Conservation (phyloP, 2,329 filamentous ascomycete species). For the Pseudodiploospora longispora region DNA sequence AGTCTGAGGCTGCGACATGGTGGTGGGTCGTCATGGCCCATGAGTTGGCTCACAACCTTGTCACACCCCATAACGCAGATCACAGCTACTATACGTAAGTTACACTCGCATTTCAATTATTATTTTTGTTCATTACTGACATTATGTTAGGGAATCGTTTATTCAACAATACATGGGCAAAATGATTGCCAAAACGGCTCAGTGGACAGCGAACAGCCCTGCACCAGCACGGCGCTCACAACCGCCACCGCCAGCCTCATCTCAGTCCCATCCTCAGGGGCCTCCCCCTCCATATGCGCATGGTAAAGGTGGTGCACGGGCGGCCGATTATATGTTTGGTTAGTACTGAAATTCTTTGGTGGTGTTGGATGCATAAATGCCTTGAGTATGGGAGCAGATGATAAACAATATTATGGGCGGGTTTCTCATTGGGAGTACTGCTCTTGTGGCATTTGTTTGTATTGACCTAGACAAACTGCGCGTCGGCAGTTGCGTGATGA, state of each 20-base stretch:
- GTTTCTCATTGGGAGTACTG: no score
- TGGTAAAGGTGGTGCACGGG: background rate
- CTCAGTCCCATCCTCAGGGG: conserved; percentile 5
- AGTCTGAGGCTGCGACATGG: conserved; percentile 66
- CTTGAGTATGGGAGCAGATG: conserved; percentile 3
- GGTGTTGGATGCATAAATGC: background rate
- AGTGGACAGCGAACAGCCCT: conserved; percentile 20
- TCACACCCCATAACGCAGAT: conserved; percentile 64
- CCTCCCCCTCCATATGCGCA: conserved; percentile 17
- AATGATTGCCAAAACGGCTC: conserved; percentile 50
- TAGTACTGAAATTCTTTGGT: conserved; percentile 2
- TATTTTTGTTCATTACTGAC: conserved; percentile 3
- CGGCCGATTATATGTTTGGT: conserved; percentile 9
- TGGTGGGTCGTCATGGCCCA: conserved; percentile 97
- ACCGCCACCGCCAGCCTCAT: conserved; percentile 3
- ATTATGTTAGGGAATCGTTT: conserved; percentile 55
- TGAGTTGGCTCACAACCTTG: conserved; percentile 91
- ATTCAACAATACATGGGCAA: conserved; percentile 68
- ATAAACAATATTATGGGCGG: no score
- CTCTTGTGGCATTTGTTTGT: no score
- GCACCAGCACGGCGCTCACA: conserved; percentile 3
- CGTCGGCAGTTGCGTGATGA: no score
- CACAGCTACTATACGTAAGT: conserved; percentile 75
- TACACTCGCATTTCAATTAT: background rate
- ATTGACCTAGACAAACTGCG: no score